A percentile compares a stretch with the other conserved stretches of the same genome.
phyloP scores from a whole-genome alignment of 2,329 filamentous ascomycete genomes.

The Pseudopithomyces maydicus region DNA sequence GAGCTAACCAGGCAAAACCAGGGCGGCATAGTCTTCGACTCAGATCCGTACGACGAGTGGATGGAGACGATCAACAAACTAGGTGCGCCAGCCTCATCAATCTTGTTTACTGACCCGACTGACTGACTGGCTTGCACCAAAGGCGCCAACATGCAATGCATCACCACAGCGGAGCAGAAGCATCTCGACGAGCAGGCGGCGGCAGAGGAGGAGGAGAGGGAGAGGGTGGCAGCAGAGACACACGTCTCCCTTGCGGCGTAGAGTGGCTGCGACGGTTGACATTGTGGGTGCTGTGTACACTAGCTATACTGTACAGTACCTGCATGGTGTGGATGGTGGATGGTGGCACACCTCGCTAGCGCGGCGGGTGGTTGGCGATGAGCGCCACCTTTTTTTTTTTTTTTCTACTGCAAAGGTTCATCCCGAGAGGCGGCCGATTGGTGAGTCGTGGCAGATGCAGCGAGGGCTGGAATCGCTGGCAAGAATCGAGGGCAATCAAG shows the following conservation, averaged over 20 bases:
- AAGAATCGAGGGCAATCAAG: neutral
- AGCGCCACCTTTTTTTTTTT: too few relatives aligned
- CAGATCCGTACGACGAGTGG: constrained; percentile 88
- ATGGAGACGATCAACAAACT: constrained; percentile 98
- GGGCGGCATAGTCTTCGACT: constrained; percentile 63
- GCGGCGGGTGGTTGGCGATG: too few relatives aligned
- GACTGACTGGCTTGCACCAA: constrained; percentile 25
- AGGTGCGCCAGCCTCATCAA: constrained; percentile 47
- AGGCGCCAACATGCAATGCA: constrained; percentile 81
- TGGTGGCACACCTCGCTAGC: neutral
- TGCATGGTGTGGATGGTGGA: neutral
- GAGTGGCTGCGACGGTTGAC: constrained; percentile 22
- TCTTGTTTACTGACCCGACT: constrained; percentile 4
- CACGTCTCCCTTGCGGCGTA: constrained; percentile 35
- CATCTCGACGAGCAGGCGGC: constrained; percentile 56
- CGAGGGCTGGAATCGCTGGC: neutral
- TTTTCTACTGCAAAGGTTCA: too few relatives aligned
- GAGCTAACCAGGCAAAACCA: constrained; percentile 27
- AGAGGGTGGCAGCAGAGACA: neutral
- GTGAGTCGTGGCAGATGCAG: neutral
- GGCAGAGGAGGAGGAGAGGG: constrained; percentile 7
- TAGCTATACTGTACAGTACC: neutral
- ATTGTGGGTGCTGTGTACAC: constrained; percentile 7
- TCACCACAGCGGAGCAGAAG: constrained; percentile 79
- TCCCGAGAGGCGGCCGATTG: too few relatives aligned